Percentiles rank a stretch among this genome's conserved stretches.
phyloP scores from a whole-genome alignment of 495 filamentous ascomycete species.

The Tricharina praecox region DNA sequence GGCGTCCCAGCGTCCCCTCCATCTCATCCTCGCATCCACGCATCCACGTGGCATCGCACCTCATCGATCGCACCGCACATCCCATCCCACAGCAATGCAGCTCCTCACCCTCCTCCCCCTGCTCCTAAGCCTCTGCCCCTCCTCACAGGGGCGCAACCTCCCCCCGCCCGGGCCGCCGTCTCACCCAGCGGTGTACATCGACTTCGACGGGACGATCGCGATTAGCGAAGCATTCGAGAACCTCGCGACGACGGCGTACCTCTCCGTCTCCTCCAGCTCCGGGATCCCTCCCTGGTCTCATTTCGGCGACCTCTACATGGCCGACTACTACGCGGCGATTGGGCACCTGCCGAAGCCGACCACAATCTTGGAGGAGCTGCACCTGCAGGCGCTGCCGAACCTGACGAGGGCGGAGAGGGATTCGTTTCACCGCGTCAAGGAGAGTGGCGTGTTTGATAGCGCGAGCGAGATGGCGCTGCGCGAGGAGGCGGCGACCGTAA shows the following conservation, averaged over 20 bases:
- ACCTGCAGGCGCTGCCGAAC: constrained; percentile 8
- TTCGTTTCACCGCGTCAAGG: constrained; percentile 12
- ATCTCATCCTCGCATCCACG: no score
- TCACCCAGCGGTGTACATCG: constrained; percentile 7
- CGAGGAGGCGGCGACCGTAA: constrained; percentile 10
- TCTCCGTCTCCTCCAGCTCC: constrained; percentile 3
- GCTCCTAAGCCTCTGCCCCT: background rate
- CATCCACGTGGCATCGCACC: no score
- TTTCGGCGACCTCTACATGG: constrained; percentile 4
- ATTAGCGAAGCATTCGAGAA: constrained; percentile 21
- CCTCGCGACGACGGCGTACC: constrained; percentile 14
- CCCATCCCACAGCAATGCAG: no score
- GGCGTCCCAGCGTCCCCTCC: no score
- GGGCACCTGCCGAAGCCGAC: constrained; percentile 3
- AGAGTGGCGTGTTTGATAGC: constrained; percentile 7
- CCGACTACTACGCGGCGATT: constrained; percentile 8
- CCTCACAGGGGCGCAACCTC: background rate
- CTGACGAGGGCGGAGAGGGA: constrained; percentile 13
- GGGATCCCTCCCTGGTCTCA: constrained; percentile 10
- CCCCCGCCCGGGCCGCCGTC: background rate
- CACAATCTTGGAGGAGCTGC: constrained; percentile 14
- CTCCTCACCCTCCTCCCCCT: background rate
- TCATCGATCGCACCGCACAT: no score
- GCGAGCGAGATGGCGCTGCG: constrained; percentile 5
- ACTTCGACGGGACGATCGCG: constrained; percentile 23